These are phyloP conservation scores for Gossypium arboreum DNA, from an alignment of 345 rosid genomes.

Conservation along the genomic window DNA sequence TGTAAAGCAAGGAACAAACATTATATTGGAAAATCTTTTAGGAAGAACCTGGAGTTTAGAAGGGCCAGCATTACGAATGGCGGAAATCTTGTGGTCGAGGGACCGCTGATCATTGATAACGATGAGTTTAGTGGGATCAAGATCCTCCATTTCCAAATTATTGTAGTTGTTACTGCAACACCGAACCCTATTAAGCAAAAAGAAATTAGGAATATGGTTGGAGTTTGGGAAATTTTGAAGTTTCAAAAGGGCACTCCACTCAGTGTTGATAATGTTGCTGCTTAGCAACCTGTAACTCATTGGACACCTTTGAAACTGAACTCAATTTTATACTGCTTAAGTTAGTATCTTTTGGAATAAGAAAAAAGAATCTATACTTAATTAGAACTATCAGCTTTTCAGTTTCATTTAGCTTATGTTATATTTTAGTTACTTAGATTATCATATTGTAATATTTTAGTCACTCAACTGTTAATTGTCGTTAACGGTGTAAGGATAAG, in stretches of 20 bases:
- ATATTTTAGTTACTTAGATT: no score
- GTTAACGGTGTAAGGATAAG: rapidly evolving
- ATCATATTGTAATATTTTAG: no score
- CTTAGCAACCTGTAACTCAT: slow-evolving; percentile 1
- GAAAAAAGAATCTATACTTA: no score
- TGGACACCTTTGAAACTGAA: neutral
- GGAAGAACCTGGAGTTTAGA: slow-evolving; percentile 67
- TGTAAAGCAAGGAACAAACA: neutral
- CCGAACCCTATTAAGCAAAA: slow-evolving; percentile 18
- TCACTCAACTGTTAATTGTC: rapidly evolving
- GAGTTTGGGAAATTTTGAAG: neutral
- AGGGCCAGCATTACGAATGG: slow-evolving; percentile 62
- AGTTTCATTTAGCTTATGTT: no score
- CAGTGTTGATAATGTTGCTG: neutral
- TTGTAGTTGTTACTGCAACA: slow-evolving; percentile 4
- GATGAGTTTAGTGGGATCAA: slow-evolving; percentile 29
- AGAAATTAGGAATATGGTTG: neutral
- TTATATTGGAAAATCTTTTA: neutral
- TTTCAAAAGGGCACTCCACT: neutral
- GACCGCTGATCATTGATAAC: slow-evolving; percentile 38
- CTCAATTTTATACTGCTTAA: neutral
- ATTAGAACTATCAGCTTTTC: no score
- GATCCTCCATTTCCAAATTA: slow-evolving; percentile 26
- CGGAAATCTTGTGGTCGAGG: slow-evolving; percentile 43
- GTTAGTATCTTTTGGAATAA: no score